Base-by-base conservation (phyloP, 257 asterid species). In the Echium plantagineum region DNA sequence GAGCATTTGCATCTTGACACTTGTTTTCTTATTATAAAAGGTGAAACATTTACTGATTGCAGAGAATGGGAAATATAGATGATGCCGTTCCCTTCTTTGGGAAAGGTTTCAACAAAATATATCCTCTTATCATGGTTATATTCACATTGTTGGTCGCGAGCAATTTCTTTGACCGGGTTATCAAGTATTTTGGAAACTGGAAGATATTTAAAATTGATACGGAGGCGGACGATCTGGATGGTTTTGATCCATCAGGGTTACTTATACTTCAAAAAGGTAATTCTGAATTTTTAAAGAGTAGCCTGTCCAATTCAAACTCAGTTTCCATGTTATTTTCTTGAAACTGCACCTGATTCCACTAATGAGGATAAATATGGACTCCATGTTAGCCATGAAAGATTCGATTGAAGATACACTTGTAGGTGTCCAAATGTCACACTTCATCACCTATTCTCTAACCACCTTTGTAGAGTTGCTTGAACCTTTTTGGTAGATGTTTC, bases 51-150 rank as follows among this genome's bases (percentile, higher is more conserved):
- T 70, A 59, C 8, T 79, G 67, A 46, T 69, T 78, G 81, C 94
- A 93, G 99, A 85, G 96, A 52, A 93, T 93, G 99, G 99, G 99
- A 62, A 89, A 77, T 64, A 83, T 93, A 38, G 97, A 89, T 75
- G 75, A 82, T 35, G 99, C 96, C 12, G 97, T 84, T 54, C 94
- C 97, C 38, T 89, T 93, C 77, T 93, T 93, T 57, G 98, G 98
- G 68, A 75, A 75, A 48, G 94, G 96, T 60, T 93, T 93, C 66
- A 93, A 93, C 86, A 79, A 79, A 74, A 90, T 93, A 9, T 93
- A 93, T 72, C 99, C 99, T 28, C 97, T 93, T 74, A 86, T 89
- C 69, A 93, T 93, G 99, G 99, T 93, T 76, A 59, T 93, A 64
- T 89, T 83, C 72, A 93, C 99, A 7, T 67, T 93, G 69, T 73